Percentiles rank a stretch among this genome's conserved stretches.
These are phyloP conservation scores for Tilletia horrida DNA, from an alignment of 1,284 basidiomycete genomes.

Conservation along the genomic window DNA sequence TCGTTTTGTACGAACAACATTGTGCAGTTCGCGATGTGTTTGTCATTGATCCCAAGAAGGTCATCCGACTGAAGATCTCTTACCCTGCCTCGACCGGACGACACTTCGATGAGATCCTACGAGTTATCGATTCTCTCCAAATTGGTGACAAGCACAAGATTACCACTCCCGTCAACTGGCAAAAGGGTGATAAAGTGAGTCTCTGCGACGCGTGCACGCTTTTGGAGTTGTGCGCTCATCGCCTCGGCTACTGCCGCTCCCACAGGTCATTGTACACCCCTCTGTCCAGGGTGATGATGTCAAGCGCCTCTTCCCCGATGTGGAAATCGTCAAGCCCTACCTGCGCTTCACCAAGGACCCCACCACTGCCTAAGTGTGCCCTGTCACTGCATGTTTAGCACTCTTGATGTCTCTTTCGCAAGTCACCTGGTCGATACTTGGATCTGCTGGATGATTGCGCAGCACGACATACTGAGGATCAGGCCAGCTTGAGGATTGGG, in stretches of 20 bases:
- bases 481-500: too few species aligned
- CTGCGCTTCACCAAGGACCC: conserved; percentile 58
- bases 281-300: conserved; percentile 80
- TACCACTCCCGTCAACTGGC: conserved; percentile 83
- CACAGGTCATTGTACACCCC: conserved; percentile 83
- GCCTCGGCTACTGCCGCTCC: background rate
- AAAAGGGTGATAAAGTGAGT: conserved; percentile 70
- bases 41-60: conserved; percentile 52
- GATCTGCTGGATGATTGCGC: too few species aligned
- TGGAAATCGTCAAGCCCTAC: conserved; percentile 60
- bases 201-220: background rate
- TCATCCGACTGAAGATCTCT: conserved; percentile 71
- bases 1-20: too few species aligned
- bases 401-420: too few species aligned
- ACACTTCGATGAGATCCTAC: conserved; percentile 74
- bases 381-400: too few species aligned
- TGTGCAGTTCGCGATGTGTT: conserved; percentile 47
- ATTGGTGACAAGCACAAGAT: conserved; percentile 79
- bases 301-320: conserved; percentile 73
- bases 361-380: background rate
- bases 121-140: conserved; percentile 82
- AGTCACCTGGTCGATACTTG: too few species aligned
- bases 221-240: background rate
- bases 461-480: too few species aligned
- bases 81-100: conserved; percentile 65